Base-by-base conservation (phyloP, 208 protist species). In the Strigomonas galati region DNA sequence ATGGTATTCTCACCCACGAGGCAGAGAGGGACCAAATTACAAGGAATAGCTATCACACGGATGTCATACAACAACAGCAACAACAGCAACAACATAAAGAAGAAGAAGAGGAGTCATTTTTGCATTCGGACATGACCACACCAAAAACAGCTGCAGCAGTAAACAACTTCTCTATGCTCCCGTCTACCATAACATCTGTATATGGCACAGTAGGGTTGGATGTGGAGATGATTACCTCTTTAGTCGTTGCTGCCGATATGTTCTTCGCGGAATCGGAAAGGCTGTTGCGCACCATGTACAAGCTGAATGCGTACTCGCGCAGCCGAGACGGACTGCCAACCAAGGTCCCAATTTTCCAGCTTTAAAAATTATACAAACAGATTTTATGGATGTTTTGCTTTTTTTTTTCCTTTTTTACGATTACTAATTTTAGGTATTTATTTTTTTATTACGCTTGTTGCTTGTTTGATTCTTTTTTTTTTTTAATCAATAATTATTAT, bases 161-260 rank as follows among this genome's bases (percentile, higher is more conserved):
- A 24, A 7, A 14, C 54, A 23, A 59, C 32, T 67, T 65, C 43
- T 65, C 54, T 59, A 35, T 26, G 55, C 68, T 51, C 46, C 57
- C 5, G 35, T 57, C 19, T 54, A 53, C 6, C 65, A 76, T 27
- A 69, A 81, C 17, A 76, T 74, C 48, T 76, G 74, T n/a, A n/a
- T n/a, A n/a, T n/a, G n/a, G n/a, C 48, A 76, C 77, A n/a, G 61
- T 88, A 48, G 74, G 72, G 44, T 69, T 78, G 43, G 83, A 89
- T 37, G 71, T 82, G 52, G 81, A 85, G 59, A 82, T 84, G 76
- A 70, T 77, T 54, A 75, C 84, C 44, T 76, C 77, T 15, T 76
- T 89, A 48, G 37, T 85, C 46, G 79, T 89, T 17, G 83, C 73
- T 55, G 82, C 81, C 37, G 74, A 85, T 58, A 76, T 89, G 51